Conservation (phyloP, 345 rosid genomes). For the Boechera stricta region DNA sequence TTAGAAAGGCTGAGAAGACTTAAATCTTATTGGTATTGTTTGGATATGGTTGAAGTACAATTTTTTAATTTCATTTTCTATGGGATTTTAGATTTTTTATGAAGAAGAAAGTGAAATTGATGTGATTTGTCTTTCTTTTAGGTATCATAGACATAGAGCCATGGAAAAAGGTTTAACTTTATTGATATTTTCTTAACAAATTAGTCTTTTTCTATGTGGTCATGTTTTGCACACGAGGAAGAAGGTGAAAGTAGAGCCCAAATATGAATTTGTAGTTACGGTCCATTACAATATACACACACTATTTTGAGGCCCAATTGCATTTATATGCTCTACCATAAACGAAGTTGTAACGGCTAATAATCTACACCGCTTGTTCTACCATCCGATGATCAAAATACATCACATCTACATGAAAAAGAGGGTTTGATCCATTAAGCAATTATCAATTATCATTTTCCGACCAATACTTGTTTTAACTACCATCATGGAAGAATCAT, state of each 20-base stretch:
- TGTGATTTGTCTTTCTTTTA: constrained; percentile 26
- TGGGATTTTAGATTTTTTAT: background rate
- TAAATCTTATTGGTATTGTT: background rate
- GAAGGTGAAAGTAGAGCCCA: background rate
- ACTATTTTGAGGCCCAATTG: background rate
- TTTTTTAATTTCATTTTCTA: too few species aligned
- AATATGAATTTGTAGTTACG: background rate
- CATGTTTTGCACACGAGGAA: background rate
- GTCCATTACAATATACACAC: background rate
- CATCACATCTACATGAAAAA: background rate
- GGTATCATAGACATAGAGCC: background rate
- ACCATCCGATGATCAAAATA: too few species aligned
- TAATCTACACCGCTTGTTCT: background rate
- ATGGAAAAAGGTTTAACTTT: background rate
- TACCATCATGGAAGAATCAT: constrained; percentile 13
- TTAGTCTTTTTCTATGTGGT: constrained; percentile 4
- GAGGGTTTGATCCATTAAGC: background rate
- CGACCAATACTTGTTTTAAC: background rate
- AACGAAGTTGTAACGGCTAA: background rate
- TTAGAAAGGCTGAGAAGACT: background rate
- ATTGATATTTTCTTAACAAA: background rate
- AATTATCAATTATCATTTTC: too few species aligned
- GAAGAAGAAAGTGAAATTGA: background rate
- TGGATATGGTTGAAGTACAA: too few species aligned
- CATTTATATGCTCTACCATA: background rate